Evolutionary conservation across 805 yeast genomes (phyloP).

Genomic region (Candida ipomoeae): DNA sequence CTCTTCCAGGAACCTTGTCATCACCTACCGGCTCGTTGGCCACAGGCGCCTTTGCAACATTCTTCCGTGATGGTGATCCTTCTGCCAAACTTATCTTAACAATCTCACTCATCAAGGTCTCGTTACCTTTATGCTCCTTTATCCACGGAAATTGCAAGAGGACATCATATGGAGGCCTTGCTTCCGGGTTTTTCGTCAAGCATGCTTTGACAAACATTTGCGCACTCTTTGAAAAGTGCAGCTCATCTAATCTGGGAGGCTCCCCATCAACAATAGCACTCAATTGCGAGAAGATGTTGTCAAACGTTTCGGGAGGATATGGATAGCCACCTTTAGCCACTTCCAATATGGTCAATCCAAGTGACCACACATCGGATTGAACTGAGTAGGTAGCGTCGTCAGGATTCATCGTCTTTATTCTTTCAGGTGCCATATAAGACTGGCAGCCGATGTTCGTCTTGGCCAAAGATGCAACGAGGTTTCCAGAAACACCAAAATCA

Average conservation of each 20-base stretch:
- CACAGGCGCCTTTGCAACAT: slow-evolving; percentile 17
- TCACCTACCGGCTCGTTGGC: slow-evolving; percentile 5
- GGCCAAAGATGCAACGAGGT: slow-evolving; percentile 90
- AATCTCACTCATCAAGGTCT: slow-evolving; percentile 27
- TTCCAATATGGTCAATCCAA: slow-evolving; percentile 83
- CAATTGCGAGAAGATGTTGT: slow-evolving; percentile 85
- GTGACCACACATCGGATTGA: slow-evolving; percentile 93
- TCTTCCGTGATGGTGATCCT: slow-evolving; percentile 8
- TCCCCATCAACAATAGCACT: slow-evolving; percentile 74
- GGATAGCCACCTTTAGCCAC: slow-evolving; percentile 90
- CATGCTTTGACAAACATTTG: slow-evolving; percentile 74
- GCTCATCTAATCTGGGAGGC: slow-evolving; percentile 24
- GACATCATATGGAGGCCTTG: slow-evolving; percentile 76
- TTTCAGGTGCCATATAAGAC: slow-evolving; percentile 97
- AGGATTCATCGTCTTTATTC: slow-evolving; percentile 72
- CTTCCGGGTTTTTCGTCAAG: slow-evolving; percentile 72
- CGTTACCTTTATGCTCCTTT: slow-evolving; percentile 39
- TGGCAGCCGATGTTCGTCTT: slow-evolving; percentile 97
- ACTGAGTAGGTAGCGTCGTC: slow-evolving; percentile 83
- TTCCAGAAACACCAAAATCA: slow-evolving; percentile 96
- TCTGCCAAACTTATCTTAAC: slow-evolving; percentile 21
- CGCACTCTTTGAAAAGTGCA: slow-evolving; percentile 63
- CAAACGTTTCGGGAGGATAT: slow-evolving; percentile 92
- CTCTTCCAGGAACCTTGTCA: slow-evolving; percentile 17
- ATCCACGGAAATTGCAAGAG: slow-evolving; percentile 86